Base-by-base conservation (phyloP, 2,329 filamentous ascomycete species). In the Phialocephala subalpina region DNA sequence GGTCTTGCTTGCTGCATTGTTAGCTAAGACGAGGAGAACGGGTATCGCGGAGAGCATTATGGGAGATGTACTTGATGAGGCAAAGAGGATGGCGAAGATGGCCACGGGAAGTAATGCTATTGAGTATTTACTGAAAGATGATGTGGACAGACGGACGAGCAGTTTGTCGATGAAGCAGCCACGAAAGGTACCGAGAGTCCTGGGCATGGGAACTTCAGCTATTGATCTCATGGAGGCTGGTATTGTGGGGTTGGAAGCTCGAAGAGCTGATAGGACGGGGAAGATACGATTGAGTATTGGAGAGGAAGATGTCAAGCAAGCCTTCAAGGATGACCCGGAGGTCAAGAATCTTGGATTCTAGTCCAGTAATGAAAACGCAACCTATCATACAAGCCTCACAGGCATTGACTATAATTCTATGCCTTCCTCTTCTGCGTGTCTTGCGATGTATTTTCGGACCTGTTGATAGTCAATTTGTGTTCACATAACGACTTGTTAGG, bases 41-140 rank as follows among this genome's bases (percentile, higher is more conserved):
- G 96, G 96, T 3, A 85, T 97, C 59, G 89, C 89, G 1, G 96
- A 99, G 80, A 94, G 93, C 62, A 91, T 93, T 0, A 88, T 97
- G 65, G 93, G 94, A 22, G 96, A 98, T 71, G 90, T 97, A 5
- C 82, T 97, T 7, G 94, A 97, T 72, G 96, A 99, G 79, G 90
- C 92, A 65, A 90, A 89, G 73, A 86, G 88, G 36, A 87, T 94
- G 66, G 86, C 87, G 2, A 81, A 85, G 60, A 82, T 91, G 76
- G 87, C 75, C 87, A 59, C 84, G 83, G 33, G 84, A 85, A 35
- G 86, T 82, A 52, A 85, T n/a, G 83, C 92, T 36, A 82, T 89
- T 52, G 83, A 87, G 40, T 85, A 89, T 67, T 79, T 95, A 0
- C 59, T 77, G 33, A 68, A 63, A 47, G 65, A 73, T 25, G 27